Evolutionary conservation across 345 rosid genomes (phyloP).

Genomic region (Iberis pinnata): DNA sequence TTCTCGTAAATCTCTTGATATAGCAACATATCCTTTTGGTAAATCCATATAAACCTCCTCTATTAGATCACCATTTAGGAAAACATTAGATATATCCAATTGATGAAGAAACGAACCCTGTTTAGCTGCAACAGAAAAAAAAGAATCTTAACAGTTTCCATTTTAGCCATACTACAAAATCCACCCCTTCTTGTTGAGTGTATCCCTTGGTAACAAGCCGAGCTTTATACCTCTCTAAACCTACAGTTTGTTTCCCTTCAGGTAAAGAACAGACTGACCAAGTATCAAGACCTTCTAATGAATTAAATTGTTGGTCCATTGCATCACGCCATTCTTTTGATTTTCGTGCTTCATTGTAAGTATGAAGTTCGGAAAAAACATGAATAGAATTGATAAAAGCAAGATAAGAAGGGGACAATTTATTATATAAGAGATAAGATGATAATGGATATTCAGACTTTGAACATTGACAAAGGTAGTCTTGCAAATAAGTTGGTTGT

Average conservation of each 20-base stretch:
- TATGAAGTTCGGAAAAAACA: too few species aligned
- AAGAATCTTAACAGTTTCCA: neutral
- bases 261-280: too few species aligned
- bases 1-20: neutral
- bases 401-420: too few species aligned
- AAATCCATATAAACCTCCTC: neutral
- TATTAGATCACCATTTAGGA: neutral
- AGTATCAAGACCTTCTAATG: too few species aligned
- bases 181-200: neutral
- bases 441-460: too few species aligned
- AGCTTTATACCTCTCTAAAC: neutral
- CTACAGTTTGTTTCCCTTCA: neutral
- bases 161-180: neutral
- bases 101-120: neutral
- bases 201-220: neutral
- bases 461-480: too few species aligned
- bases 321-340: too few species aligned
- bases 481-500: too few species aligned
- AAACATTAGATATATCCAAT: neutral
- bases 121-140: neutral
- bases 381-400: too few species aligned
- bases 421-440: too few species aligned
- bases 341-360: too few species aligned
- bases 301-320: too few species aligned
- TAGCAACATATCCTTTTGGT: neutral